phyloP scores from a whole-genome alignment of 2,329 filamentous ascomycete species.

The Macrophomina tecta region DNA sequence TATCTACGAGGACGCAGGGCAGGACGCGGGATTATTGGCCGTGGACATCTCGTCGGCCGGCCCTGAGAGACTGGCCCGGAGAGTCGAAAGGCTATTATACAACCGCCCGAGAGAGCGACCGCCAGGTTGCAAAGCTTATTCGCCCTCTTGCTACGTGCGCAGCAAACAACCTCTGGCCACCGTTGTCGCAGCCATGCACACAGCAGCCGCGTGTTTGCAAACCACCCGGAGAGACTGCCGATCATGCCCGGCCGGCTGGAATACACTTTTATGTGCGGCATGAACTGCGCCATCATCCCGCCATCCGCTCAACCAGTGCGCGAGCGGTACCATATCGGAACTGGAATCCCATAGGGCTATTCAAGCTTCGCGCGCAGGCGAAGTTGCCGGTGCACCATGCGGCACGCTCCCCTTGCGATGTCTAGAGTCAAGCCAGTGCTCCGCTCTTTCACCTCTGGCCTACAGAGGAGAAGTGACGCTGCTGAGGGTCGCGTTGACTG shows the following conservation, averaged over 20 bases:
- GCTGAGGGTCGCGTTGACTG: too few species aligned
- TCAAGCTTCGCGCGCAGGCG: conserved; percentile 56
- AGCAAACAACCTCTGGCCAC: conserved; percentile 37
- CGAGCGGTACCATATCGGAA: conserved; percentile 66
- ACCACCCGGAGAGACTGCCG: conserved; percentile 58
- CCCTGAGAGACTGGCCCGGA: conserved; percentile 73
- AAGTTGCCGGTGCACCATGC: conserved; percentile 65
- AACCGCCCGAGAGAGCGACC: conserved; percentile 71
- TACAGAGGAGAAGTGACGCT: too few species aligned
- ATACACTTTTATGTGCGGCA: conserved; percentile 74
- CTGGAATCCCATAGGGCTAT: conserved; percentile 66
- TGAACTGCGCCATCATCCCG: conserved; percentile 75
- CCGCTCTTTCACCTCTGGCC: conserved; percentile 56
- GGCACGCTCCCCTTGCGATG: conserved; percentile 67
- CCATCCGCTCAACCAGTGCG: conserved; percentile 69
- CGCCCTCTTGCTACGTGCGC: conserved; percentile 55
- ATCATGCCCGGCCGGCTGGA: conserved; percentile 60
- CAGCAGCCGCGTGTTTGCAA: conserved; percentile 66
- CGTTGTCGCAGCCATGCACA: conserved; percentile 74
- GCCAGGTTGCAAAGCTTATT: conserved; percentile 57
- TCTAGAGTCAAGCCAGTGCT: conserved; percentile 50
- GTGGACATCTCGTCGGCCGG: conserved; percentile 72
- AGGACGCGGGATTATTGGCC: conserved; percentile 58
- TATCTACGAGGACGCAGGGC: conserved; percentile 46
- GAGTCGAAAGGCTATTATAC: conserved; percentile 78